phyloP scores from a whole-genome alignment of 306 rosid genomes.

The Datisca glomerata region DNA sequence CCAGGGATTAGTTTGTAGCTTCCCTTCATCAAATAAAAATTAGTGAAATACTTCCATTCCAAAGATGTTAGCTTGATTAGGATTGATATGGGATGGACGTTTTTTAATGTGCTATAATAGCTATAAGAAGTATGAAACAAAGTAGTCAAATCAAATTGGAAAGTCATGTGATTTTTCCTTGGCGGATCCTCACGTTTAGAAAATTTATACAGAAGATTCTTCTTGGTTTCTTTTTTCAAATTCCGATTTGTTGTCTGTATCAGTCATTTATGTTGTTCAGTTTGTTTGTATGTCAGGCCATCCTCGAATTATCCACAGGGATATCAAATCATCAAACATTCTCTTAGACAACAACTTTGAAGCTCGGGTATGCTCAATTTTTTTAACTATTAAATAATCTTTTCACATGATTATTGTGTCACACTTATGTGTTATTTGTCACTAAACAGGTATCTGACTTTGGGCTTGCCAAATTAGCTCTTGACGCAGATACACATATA shows the following conservation, averaged over 20 bases:
- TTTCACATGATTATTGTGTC: slow-evolving; percentile 6
- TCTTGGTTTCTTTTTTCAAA: too few species aligned
- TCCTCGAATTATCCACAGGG: slow-evolving; percentile 92
- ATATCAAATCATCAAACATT: slow-evolving; percentile 94
- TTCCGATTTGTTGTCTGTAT: neutral
- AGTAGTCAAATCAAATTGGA: too few species aligned
- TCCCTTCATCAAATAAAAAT: too few species aligned
- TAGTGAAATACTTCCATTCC: too few species aligned
- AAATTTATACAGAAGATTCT: too few species aligned
- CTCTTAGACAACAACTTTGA: slow-evolving; percentile 71
- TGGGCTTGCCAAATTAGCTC: slow-evolving; percentile 85
- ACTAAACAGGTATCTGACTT: slow-evolving; percentile 77
- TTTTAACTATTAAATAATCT: neutral
- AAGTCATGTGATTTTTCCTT: too few species aligned
- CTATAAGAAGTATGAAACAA: too few species aligned
- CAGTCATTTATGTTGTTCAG: slow-evolving; percentile 8
- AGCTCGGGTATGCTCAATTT: slow-evolving; percentile 47
- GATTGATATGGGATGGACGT: too few species aligned
- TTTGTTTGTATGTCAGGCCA: slow-evolving; percentile 47
- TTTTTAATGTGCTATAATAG: too few species aligned
- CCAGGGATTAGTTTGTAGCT: too few species aligned
- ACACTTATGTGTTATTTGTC: slow-evolving; percentile 3
- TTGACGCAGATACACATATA: slow-evolving; percentile 61
- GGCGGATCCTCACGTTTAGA: too few species aligned
- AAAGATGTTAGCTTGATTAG: too few species aligned